These are phyloP conservation scores for Dioszegia crocea DNA, from an alignment of 768 basidiomycete species.

Conservation along the genomic window DNA sequence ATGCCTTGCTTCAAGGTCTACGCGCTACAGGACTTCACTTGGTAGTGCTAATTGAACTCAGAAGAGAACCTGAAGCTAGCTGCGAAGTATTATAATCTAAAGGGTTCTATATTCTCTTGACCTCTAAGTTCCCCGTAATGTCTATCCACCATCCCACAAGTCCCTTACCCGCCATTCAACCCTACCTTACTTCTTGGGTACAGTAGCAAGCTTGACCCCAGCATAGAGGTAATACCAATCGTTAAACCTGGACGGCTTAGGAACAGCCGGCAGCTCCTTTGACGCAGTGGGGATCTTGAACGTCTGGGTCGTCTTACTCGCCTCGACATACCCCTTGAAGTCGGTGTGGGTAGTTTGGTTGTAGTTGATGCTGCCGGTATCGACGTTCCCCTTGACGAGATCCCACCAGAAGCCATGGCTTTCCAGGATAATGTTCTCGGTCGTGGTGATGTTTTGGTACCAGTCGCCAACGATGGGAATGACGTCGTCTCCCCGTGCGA, in stretches of 20 bases:
- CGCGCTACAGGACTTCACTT: too few species aligned
- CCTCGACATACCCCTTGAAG: not conserved
- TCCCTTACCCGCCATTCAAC: not conserved
- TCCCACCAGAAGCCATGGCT: conserved; percentile 5
- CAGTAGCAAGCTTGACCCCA: not conserved
- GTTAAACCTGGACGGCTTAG: not conserved
- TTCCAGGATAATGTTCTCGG: not conserved
- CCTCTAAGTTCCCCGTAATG: not conserved
- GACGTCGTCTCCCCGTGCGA: conserved; percentile 5
- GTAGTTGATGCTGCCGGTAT: conserved; percentile 2
- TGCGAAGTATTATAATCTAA: too few species aligned
- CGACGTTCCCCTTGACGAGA: conserved; percentile 1
- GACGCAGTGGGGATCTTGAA: not conserved
- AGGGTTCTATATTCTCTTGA: too few species aligned
- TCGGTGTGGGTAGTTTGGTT: not conserved
- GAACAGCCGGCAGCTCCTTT: not conserved
- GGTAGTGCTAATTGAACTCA: too few species aligned
- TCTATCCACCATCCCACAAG: not conserved
- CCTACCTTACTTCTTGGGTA: too few species aligned
- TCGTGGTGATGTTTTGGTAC: not conserved
- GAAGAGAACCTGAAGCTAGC: too few species aligned
- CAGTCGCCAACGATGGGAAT: conserved; percentile 8
- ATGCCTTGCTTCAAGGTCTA: too few species aligned
- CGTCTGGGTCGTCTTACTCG: not conserved
- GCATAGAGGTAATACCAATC: conserved; percentile 10